Base-by-base conservation (phyloP, 306 rosid genomes). In the Sesbania bispinosa region DNA sequence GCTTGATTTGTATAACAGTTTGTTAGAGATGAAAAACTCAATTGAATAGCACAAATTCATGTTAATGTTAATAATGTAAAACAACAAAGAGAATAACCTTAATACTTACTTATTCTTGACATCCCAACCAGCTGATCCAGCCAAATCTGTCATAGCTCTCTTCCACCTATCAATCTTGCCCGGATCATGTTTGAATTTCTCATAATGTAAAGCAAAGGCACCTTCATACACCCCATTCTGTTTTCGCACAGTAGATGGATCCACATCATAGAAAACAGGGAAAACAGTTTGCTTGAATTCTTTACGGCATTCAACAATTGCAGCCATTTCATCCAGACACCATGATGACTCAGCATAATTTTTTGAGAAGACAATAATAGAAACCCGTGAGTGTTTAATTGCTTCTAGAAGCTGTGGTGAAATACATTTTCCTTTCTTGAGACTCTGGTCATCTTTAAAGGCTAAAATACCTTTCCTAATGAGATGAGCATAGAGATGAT, bases 271-370 rank as follows among this genome's bases (percentile, higher is more conserved):
- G 11, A 60, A 60, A 33, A 73, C 27, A 4, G 77, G 41, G 2
- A 73, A 8, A 73, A 61, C 77, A 7, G 2, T 46, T 24, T 32
- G 61, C 1, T 10, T 26, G 0, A 10, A n/a, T 8, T 36, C 7
- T 0, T 1, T 13, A 0, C 4, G 23, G 50, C 42, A 36, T 7
- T 62, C 45, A 16, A n/a, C 24, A 1, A 73, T 47, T 2, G 16
- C 8, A n/a, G 32, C 52, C 42, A 74, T 24, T 73, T 73, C 78
- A 1, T 61, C 63, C 20, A 73, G 8, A 45, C 79, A 62, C 79
- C 72, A 74, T 1, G 21, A 16, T 0, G 57, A 74, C 7, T 4
- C 7, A 38, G 72, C 55, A 5, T 74, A 59, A 10, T 13, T 3
- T 4, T 1, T 2, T 0, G 78, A 73, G 21, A 73, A 47, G 13